Evolutionary conservation across 1,139 yeast species (phyloP), one percentile per base, ranked within the genome.

Genomic region (Zygosaccharomyces sapae): DNA sequence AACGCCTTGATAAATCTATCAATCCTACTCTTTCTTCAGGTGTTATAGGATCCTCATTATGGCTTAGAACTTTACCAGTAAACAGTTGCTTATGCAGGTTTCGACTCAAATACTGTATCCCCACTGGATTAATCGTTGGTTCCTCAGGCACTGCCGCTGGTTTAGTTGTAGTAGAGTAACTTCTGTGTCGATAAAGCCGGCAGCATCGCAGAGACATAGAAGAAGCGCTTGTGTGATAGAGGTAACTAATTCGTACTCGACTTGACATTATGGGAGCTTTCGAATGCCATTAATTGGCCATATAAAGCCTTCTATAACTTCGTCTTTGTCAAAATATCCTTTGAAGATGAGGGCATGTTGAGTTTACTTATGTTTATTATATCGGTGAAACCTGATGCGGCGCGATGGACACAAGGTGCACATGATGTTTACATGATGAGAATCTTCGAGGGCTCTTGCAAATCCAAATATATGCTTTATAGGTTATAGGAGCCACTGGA

Each of bases 31-130:
- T 64, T 41, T 74, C 57, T 38, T 57, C 40, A 36, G 46, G 13
- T 8, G 63, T 46, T 16, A 55, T 51, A 2, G 60, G 31, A 16
- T 51, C 34, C 13, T 39, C 46, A 46, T 55, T 5, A 61, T 50
- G 3, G 62, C 47, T 18, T 62, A 60, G 9, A 58, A 62, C 3
- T 83, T 87, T 43, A 30, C 46, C 38, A 13, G 60, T 63, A 59
- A 86, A 87, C 1, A 87, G 63, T 57, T 81, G 85, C 18, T 59
- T 53, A 50, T 84, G 90, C 19, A 87, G 62, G 0, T 70, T 69
- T 5, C 70, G 66, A 0, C 92, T 79, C 31, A 87, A 68, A 57
- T 86, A 83, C 59, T 86, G 95, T n/a, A 79, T 77, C 0, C 84
- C 84, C 10, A 77, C 81, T 0, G 79, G 86, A 61, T 86, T 87